Evolutionary conservation across 2,329 filamentous ascomycete genomes (phyloP).

Genomic region (Myotisia sp.): DNA sequence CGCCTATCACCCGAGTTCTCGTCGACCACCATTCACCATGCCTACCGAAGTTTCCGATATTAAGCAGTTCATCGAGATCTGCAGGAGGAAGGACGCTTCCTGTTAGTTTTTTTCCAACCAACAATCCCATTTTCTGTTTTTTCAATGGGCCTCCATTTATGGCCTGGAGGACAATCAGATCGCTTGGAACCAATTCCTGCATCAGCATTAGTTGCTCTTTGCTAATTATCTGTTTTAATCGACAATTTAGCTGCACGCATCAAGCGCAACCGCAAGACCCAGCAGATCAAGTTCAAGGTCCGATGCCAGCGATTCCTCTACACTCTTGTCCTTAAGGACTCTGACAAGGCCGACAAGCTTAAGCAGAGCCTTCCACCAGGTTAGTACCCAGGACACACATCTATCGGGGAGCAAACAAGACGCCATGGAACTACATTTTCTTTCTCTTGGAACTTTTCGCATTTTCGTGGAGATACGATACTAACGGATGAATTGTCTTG

Average conservation of each 20-base stretch:
- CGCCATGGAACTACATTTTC: neutral
- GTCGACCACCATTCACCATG: conserved; percentile 75
- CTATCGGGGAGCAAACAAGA: neutral
- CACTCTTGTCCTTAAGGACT: conserved; percentile 96
- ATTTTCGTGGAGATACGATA: neutral
- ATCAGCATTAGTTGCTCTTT: conserved; percentile 6
- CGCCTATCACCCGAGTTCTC: conserved; percentile 1
- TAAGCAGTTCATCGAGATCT: conserved; percentile 99
- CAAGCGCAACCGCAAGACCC: conserved; percentile 86
- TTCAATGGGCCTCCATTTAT: too few species aligned
- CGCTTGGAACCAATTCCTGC: too few species aligned
- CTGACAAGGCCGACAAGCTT: conserved; percentile 99
- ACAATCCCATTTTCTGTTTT: too few species aligned
- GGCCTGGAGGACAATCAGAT: too few species aligned
- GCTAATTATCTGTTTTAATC: conserved; percentile 12
- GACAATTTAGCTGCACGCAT: conserved; percentile 57
- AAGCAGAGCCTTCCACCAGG: conserved; percentile 97
- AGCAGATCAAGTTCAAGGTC: conserved; percentile 99
- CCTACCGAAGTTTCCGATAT: conserved; percentile 96
- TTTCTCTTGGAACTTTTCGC: neutral
- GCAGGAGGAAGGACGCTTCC: conserved; percentile 96
- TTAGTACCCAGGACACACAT: conserved; percentile 40
- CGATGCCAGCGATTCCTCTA: conserved; percentile 93
- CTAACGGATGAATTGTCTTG: conserved; percentile 7
- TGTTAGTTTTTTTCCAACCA: conserved; percentile 52